Conservation (phyloP, 1,284 basidiomycete species). For the Apiotrichum mycotoxinovorans region DNA sequence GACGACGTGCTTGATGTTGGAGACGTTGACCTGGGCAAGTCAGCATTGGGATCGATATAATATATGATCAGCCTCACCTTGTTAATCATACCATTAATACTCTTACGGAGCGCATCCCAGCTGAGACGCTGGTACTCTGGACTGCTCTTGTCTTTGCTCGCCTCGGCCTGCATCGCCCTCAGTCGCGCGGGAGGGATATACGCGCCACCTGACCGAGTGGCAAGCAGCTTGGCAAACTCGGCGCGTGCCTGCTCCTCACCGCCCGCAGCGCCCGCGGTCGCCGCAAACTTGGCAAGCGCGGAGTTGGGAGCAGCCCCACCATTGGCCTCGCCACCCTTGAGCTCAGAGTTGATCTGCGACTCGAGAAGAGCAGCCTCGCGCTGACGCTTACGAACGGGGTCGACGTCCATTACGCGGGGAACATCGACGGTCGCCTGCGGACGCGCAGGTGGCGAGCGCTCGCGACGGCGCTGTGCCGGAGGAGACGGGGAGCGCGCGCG, state of each 20-base stretch:
- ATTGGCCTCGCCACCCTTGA: slow-evolving; percentile 45
- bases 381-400: slow-evolving; percentile 68
- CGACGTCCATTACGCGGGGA: slow-evolving; percentile 67
- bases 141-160: slow-evolving; percentile 73
- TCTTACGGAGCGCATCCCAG: slow-evolving; percentile 97
- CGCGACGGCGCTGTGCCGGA: slow-evolving; percentile 42
- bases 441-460: slow-evolving; percentile 31
- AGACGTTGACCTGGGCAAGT: slow-evolving; percentile 59
- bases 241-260: slow-evolving; percentile 59
- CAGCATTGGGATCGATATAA: not conserved
- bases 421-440: slow-evolving; percentile 47
- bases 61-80: slow-evolving; percentile 51
- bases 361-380: slow-evolving; percentile 71
- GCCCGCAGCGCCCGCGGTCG: slow-evolving; percentile 27
- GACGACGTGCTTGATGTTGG: slow-evolving; percentile 95
- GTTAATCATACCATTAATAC: slow-evolving; percentile 99
- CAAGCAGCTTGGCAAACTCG: slow-evolving; percentile 75
- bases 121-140: slow-evolving; percentile 92
- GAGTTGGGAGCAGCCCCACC: slow-evolving; percentile 44
- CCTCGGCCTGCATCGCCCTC: slow-evolving; percentile 85
- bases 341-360: slow-evolving; percentile 62
- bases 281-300: slow-evolving; percentile 20
- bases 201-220: slow-evolving; percentile 78
- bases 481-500: slow-evolving; percentile 46
- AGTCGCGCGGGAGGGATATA: slow-evolving; percentile 94